Evolutionary conservation across 2,329 filamentous ascomycete genomes (phyloP).

Genomic region (Capronia epimyces): DNA sequence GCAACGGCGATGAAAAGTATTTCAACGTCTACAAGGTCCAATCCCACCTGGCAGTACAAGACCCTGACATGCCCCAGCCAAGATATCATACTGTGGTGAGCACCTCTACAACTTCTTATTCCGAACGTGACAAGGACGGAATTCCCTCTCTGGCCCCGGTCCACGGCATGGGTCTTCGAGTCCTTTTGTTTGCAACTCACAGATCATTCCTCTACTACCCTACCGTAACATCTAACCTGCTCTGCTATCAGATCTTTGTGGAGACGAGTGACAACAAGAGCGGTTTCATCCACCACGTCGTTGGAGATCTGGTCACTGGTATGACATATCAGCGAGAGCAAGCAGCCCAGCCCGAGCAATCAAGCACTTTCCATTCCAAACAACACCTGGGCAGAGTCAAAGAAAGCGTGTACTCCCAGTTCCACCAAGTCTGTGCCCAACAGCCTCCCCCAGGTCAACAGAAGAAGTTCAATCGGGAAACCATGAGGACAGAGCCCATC

Average conservation of each 20-base stretch:
- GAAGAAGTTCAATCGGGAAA: constrained; percentile 13
- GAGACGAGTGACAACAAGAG: background rate
- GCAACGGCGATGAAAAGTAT: too few relatives aligned
- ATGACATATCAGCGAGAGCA: constrained; percentile 4
- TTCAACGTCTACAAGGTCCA: constrained; percentile 3
- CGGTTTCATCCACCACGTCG: constrained; percentile 4
- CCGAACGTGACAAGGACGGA: background rate
- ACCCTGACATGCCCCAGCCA: constrained; percentile 2
- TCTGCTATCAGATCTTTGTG: constrained; percentile 3
- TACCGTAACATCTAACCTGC: background rate
- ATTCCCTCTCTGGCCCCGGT: too few relatives aligned
- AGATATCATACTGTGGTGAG: constrained; percentile 5
- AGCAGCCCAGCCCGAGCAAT: background rate
- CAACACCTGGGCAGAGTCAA: constrained; percentile 7
- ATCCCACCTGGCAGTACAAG: background rate
- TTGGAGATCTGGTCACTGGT: constrained; percentile 1
- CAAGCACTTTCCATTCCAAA: constrained; percentile 7
- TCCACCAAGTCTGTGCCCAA: constrained; percentile 4
- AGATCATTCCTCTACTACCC: too few relatives aligned
- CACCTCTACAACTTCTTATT: too few relatives aligned
- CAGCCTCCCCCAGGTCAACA: constrained; percentile 8
- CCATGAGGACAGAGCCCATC: constrained; percentile 12
- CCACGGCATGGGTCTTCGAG: too few relatives aligned
- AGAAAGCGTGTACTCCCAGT: background rate
- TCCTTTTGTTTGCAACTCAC: too few relatives aligned